A percentile compares a stretch with the other conserved stretches of the same genome.
These are phyloP conservation scores for Ceratocystis huliohia DNA, from an alignment of 2,329 filamentous ascomycete species.

Conservation along the genomic window DNA sequence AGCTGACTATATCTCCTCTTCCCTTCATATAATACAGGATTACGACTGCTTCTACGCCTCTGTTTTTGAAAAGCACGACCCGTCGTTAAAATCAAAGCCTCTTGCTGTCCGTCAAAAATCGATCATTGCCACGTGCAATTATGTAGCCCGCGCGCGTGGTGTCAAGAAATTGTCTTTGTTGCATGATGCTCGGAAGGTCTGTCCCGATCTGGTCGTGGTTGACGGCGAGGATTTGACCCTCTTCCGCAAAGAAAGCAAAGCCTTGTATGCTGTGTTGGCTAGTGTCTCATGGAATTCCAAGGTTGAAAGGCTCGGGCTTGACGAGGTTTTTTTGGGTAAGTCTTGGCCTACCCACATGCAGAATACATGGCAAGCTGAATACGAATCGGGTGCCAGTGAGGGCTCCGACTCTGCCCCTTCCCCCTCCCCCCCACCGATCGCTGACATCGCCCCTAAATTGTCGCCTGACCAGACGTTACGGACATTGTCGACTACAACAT, in stretches of 20 bases:
- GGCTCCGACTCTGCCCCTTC: not conserved
- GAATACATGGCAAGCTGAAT: not conserved
- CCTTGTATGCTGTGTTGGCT: constrained; percentile 59
- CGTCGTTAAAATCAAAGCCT: constrained; percentile 56
- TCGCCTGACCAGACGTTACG: constrained; percentile 53
- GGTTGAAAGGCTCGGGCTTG: constrained; percentile 74
- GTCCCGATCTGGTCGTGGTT: constrained; percentile 73
- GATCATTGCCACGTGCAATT: constrained; percentile 88
- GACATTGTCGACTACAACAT: constrained; percentile 77
- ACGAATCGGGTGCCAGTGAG: not conserved
- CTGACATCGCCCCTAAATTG: not conserved
- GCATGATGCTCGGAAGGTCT: constrained; percentile 63
- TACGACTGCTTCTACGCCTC: constrained; percentile 93
- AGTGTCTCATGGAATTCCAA: constrained; percentile 64
- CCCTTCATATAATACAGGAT: constrained; percentile 36
- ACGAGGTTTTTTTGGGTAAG: constrained; percentile 56
- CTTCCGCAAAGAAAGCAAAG: constrained; percentile 79
- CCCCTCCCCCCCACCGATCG: not conserved
- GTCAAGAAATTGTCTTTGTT: constrained; percentile 77
- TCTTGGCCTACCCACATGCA: not conserved
- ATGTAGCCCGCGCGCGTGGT: constrained; percentile 64
- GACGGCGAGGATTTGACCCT: constrained; percentile 75
- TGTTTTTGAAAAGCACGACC: constrained; percentile 71
- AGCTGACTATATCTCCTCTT: not conserved
- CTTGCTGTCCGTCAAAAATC: constrained; percentile 86